Percentiles rank a stretch among this genome's conserved stretches.
Conservation (phyloP, 768 basidiomycete species). For the Lentinula lateritia region DNA sequence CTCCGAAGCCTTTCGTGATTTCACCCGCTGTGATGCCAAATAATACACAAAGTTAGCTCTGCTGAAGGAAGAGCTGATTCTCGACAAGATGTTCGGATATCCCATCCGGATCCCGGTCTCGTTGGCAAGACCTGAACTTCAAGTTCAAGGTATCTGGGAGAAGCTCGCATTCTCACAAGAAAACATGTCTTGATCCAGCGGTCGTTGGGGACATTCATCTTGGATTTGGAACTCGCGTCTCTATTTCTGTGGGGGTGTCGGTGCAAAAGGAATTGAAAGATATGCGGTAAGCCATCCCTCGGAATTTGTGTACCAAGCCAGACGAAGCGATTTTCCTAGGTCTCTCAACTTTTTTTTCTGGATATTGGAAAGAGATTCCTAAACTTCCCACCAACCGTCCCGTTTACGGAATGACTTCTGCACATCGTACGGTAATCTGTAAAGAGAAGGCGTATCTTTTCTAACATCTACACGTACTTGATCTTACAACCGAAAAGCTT, state of each 20-base stretch:
- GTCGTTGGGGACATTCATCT: neutral
- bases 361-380: neutral
- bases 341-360: neutral
- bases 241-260: neutral
- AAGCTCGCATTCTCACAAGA: slow-evolving; percentile 8
- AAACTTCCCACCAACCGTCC: neutral
- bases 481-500: slow-evolving; percentile 11
- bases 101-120: slow-evolving; percentile 5
- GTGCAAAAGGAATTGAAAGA: neutral
- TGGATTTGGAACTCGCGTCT: neutral
- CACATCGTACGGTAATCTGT: slow-evolving; percentile 8
- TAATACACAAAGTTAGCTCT: no score
- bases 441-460: slow-evolving; percentile 8
- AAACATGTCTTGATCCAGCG: neutral
- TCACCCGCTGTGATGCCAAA: no score
- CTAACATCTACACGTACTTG: slow-evolving; percentile 16
- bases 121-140: slow-evolving; percentile 8
- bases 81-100: neutral
- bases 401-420: neutral
- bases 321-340: neutral
- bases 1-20: no score
- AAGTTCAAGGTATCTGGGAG: slow-evolving; percentile 19
- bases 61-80: no score
- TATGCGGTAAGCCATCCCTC: neutral
- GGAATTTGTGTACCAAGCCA: neutral